Evolutionary conservation across 306 rosid genomes (phyloP), one percentile per base, ranked within the genome.

Genomic region (Inga leiocalycina): DNA sequence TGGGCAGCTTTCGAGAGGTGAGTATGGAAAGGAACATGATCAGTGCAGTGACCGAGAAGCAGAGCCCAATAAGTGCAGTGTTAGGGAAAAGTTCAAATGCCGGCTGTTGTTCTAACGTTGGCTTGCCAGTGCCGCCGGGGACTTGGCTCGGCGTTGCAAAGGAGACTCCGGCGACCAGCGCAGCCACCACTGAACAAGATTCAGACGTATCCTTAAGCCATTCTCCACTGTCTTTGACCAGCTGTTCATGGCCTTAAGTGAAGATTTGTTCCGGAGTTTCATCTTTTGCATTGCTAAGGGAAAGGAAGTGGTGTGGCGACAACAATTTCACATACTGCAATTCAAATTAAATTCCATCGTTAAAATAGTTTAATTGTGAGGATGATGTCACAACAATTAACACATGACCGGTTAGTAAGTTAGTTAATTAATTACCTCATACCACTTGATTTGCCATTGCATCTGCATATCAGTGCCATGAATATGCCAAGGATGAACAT

Each of bases 21-120:
- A 87, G 57, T 13, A 89, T 87, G 65, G 93, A 46, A 0, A 91
- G 91, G 70, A 93, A 93, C 87, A 89, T 89, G 1, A 92, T 73
- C 24, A 92, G 39, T 5, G 91, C 71, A 0, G 86, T 86, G 10
- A 88, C 85, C 0, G 97, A 93, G 84, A 83, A 89, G 74, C 87
- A 89, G 0, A 92, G 91, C 0, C 90, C 90, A 12, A 86, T 15
- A 10, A 46, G 51, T 46, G 51, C 3, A 0, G 51, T 9, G 14
- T 11, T 3, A 10, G 51, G 15, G 14, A 46, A 46, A 46, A 11
- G 3, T 0, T 46, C 51, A 46, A 46, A 46, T 2, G 76, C 3
- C 51, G 0, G 51, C 0, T 10, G 14, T 10, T 2, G 0, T 46
- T 46, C 51, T 46, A 46, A 11, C 0, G 12, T 44, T 0, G 92